A percentile compares a stretch with the other conserved stretches of the same genome.
These are phyloP conservation scores for Gaeumannomyces sp. DNA, from an alignment of 2,329 filamentous ascomycete species.

Conservation along the genomic window DNA sequence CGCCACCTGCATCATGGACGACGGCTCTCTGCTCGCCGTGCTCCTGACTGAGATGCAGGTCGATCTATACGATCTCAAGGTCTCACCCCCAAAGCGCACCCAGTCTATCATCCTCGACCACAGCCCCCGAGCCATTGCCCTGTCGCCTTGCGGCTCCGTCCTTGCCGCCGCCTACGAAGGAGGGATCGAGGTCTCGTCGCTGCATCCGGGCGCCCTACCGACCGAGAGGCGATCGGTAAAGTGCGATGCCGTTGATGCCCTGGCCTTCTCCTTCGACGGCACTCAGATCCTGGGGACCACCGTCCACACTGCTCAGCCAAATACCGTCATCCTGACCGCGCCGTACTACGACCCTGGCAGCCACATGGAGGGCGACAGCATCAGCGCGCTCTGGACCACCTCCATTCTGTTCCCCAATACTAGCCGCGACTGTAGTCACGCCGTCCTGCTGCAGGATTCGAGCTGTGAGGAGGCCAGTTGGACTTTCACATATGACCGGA, in stretches of 20 bases:
- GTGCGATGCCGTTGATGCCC: constrained; percentile 66
- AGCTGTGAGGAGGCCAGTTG: constrained; percentile 61
- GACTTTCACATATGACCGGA: constrained; percentile 72
- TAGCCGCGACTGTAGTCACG: constrained; percentile 73
- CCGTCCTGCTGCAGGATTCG: constrained; percentile 59
- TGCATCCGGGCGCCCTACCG: constrained; percentile 55
- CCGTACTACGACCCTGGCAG: constrained; percentile 72
- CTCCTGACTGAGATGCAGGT: constrained; percentile 77
- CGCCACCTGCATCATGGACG: constrained; percentile 71
- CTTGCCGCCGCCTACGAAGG: constrained; percentile 80
- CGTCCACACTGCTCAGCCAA: constrained; percentile 55
- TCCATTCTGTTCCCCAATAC: constrained; percentile 79
- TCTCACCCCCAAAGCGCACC: constrained; percentile 60
- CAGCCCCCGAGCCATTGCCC: constrained; percentile 67
- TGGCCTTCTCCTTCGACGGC: constrained; percentile 72
- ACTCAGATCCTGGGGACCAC: constrained; percentile 75
- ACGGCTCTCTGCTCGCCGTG: constrained; percentile 70
- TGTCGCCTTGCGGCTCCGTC: constrained; percentile 77
- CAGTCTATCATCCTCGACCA: constrained; percentile 74
- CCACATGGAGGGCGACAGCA: constrained; percentile 57
- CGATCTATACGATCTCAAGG: constrained; percentile 71
- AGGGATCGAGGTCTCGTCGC: constrained; percentile 79
- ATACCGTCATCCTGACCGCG: constrained; percentile 70
- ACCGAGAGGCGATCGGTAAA: constrained; percentile 71
- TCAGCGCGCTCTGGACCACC: constrained; percentile 76